Evolutionary conservation across 1,284 basidiomycete genomes (phyloP).

Genomic region (Malassezia globosa): DNA sequence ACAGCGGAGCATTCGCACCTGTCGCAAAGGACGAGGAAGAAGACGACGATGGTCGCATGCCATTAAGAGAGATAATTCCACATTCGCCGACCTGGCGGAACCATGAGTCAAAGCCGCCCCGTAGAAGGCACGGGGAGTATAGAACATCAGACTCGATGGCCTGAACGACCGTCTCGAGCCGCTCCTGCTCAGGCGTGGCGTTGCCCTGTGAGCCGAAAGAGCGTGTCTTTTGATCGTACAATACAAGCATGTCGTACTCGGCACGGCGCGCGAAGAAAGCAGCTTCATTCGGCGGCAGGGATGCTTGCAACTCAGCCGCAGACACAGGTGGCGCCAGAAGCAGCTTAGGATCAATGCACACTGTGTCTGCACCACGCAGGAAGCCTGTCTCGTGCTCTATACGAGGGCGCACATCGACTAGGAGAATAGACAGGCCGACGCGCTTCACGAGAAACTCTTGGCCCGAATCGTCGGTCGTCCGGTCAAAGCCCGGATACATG

Average conservation of each 20-base stretch:
- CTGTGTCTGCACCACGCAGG: slow-evolving; percentile 59
- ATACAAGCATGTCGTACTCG: slow-evolving; percentile 76
- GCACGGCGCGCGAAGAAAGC: slow-evolving; percentile 66
- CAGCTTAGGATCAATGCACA: slow-evolving; percentile 61
- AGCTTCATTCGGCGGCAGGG: slow-evolving; percentile 57
- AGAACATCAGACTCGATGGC: slow-evolving; percentile 52
- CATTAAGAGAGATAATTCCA: slow-evolving; percentile 48
- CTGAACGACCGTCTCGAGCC: slow-evolving; percentile 48
- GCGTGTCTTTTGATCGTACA: slow-evolving; percentile 68
- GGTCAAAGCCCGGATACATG: slow-evolving; percentile 39
- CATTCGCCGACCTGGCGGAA: slow-evolving; percentile 56
- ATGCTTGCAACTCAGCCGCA: not conserved
- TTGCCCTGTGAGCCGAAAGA: slow-evolving; percentile 48
- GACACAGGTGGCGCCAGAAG: slow-evolving; percentile 3
- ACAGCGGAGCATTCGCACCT: slow-evolving; percentile 16
- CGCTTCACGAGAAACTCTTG: slow-evolving; percentile 27
- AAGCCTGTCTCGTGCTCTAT: slow-evolving; percentile 65
- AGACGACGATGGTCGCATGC: not conserved
- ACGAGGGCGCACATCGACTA: slow-evolving; percentile 71
- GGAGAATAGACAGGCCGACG: slow-evolving; percentile 50
- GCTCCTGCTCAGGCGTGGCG: slow-evolving; percentile 9
- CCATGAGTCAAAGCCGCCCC: slow-evolving; percentile 80
- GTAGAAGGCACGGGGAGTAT: slow-evolving; percentile 67
- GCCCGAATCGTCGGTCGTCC: slow-evolving; percentile 28
- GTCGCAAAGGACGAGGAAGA: not conserved